These are phyloP conservation scores for Citrus australasica DNA, from an alignment of 345 rosid species.

Conservation along the genomic window DNA sequence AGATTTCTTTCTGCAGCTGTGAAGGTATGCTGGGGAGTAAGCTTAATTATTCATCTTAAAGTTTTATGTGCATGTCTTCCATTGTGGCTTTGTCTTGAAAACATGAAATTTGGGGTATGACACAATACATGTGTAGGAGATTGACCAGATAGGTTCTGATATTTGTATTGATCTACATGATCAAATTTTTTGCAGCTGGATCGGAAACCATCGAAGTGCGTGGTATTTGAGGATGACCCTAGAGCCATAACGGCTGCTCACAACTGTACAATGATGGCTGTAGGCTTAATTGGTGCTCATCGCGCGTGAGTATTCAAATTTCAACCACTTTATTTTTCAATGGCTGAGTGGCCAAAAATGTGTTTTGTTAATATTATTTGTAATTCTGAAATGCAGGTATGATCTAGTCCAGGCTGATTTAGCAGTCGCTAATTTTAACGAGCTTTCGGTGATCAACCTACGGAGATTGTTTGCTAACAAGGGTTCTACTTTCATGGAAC, in stretches of 20 bases:
- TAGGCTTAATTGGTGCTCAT: constrained; percentile 82
- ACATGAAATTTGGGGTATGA: background rate
- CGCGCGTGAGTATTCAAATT: constrained; percentile 58
- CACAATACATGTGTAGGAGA: background rate
- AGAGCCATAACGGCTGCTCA: constrained; percentile 92
- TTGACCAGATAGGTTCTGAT: background rate
- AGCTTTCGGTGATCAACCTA: constrained; percentile 89
- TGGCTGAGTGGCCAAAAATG: background rate
- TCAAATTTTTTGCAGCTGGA: constrained; percentile 60
- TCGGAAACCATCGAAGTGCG: constrained; percentile 90
- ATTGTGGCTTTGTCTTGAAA: background rate
- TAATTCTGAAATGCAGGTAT: constrained; percentile 50
- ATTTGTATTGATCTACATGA: constrained; percentile 8
- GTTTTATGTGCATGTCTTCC: background rate
- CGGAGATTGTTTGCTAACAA: constrained; percentile 84
- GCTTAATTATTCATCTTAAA: background rate
- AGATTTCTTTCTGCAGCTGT: constrained; percentile 89
- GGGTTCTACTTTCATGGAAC: constrained; percentile 88
- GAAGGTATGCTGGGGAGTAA: constrained; percentile 45
- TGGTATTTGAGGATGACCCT: constrained; percentile 93
- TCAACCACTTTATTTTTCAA: background rate
- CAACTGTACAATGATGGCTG: constrained; percentile 98
- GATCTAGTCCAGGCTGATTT: constrained; percentile 95
- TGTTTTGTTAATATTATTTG: background rate
- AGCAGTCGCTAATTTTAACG: constrained; percentile 70